Conservation (phyloP, 164 flowering plant genomes). For the Magnolia kwangsiensis region DNA sequence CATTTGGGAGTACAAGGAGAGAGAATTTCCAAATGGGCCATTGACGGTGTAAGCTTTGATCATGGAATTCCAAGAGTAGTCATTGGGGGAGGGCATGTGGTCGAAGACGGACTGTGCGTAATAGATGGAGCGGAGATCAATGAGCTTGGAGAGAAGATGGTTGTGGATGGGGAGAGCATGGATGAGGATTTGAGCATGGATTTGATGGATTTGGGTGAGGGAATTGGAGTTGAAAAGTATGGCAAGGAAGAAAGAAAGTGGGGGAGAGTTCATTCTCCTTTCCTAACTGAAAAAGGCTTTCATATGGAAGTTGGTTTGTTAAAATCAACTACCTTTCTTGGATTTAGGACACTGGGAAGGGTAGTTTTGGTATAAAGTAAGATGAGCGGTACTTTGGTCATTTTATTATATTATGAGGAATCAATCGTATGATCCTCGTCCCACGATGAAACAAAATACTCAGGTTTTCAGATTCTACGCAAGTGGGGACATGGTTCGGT, state of each 20-base stretch:
- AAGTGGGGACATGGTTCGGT: too few species aligned
- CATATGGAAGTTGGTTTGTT: not conserved
- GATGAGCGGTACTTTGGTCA: too few species aligned
- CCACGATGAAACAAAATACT: too few species aligned
- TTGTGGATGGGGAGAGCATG: conserved; percentile 17
- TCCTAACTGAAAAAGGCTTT: not conserved
- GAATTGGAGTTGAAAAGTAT: conserved; percentile 12
- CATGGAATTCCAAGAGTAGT: conserved; percentile 28
- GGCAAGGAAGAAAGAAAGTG: conserved; percentile 8
- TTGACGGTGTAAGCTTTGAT: conserved; percentile 21
- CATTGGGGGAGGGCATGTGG: conserved; percentile 21
- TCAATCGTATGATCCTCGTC: too few species aligned
- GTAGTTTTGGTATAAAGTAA: too few species aligned
- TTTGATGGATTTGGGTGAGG: conserved; percentile 24
- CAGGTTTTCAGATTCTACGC: too few species aligned
- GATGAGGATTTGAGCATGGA: conserved; percentile 32
- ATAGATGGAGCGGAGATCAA: conserved; percentile 19
- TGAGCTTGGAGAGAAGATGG: conserved; percentile 24
- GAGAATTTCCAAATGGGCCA: conserved; percentile 19
- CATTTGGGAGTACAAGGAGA: conserved; percentile 24
- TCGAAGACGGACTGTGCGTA: conserved; percentile 25
- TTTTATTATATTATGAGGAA: too few species aligned
- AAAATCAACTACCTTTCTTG: not conserved
- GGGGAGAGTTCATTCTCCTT: conserved; percentile 1
- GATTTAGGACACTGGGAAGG: not conserved